phyloP scores from a whole-genome alignment of 1,284 basidiomycete genomes.

The Neotropicomus parvogracilis region DNA sequence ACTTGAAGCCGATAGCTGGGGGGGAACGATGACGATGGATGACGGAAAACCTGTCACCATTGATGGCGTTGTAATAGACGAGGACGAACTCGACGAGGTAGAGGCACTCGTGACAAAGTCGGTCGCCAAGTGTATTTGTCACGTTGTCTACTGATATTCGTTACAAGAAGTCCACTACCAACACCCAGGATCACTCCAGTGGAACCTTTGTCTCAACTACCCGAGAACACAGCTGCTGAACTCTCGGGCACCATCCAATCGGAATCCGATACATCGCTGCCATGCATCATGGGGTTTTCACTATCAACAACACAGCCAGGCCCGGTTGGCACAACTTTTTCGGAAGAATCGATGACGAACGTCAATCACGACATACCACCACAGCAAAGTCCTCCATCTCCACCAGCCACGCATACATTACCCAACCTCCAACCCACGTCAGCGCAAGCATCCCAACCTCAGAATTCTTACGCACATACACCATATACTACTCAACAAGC shows the following conservation, averaged over 20 bases:
- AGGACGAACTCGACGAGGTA: conserved; percentile 37
- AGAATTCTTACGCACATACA: conserved; percentile 18
- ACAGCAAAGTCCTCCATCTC: conserved; percentile 5
- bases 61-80: conserved; percentile 30
- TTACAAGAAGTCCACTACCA: conserved; percentile 49
- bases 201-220: conserved; percentile 24
- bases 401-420: conserved; percentile 10
- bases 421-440: conserved; percentile 14
- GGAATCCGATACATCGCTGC: conserved; percentile 1
- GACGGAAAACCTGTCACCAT: conserved; percentile 42
- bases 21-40: conserved; percentile 45
- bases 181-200: conserved; percentile 59
- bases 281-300: neutral
- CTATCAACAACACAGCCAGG: conserved; percentile 3
- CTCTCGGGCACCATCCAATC: neutral
- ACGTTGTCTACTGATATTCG: conserved; percentile 20
- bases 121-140: conserved; percentile 22
- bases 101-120: conserved; percentile 37
- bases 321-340: neutral
- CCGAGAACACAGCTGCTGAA: conserved; percentile 1
- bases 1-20: conserved; percentile 51
- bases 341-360: conserved; percentile 5
- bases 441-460: conserved; percentile 19
- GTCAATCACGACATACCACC: neutral
- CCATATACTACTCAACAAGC: conserved; percentile 16